Evolutionary conservation across 2,329 filamentous ascomycete species (phyloP).

Genomic region (Aspergillus caelatus): DNA sequence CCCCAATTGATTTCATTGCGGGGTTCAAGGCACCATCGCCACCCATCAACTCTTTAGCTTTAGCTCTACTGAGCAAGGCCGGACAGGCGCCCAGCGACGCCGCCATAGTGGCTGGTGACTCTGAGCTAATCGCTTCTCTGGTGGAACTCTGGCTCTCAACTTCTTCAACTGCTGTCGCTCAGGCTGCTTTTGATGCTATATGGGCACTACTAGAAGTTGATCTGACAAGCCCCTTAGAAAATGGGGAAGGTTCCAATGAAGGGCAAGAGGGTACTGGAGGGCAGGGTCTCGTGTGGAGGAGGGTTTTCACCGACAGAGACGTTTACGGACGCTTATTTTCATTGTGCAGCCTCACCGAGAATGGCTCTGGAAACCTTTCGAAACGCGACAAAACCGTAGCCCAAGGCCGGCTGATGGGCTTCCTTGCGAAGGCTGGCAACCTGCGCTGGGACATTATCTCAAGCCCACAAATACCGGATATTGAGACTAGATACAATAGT

Average conservation of each 20-base stretch:
- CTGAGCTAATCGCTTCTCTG: constrained; percentile 57
- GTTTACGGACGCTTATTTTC: constrained; percentile 61
- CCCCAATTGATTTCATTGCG: constrained; percentile 56
- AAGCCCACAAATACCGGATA: constrained; percentile 53
- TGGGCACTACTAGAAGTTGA: constrained; percentile 57
- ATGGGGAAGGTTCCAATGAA: constrained; percentile 23
- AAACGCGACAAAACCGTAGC: constrained; percentile 61
- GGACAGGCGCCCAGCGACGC: constrained; percentile 55
- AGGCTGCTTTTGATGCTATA: constrained; percentile 56
- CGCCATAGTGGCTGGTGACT: constrained; percentile 60
- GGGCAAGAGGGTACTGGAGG: constrained; percentile 34
- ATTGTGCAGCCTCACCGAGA: constrained; percentile 51
- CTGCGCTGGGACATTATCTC: constrained; percentile 60
- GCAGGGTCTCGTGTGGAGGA: constrained; percentile 62
- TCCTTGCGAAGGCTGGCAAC: constrained; percentile 56
- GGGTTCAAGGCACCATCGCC: constrained; percentile 55
- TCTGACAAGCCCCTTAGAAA: constrained; percentile 37
- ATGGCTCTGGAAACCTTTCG: constrained; percentile 43
- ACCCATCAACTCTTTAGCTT: constrained; percentile 59
- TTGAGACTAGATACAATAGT: constrained; percentile 50
- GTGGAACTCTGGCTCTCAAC: constrained; percentile 63
- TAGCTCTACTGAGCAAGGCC: constrained; percentile 61
- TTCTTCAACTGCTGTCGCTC: constrained; percentile 57
- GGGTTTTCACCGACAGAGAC: constrained; percentile 62
- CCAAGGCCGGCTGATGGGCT: constrained; percentile 62